phyloP scores from a whole-genome alignment of 2,329 filamentous ascomycete species.

The Blumeriella jaapii region DNA sequence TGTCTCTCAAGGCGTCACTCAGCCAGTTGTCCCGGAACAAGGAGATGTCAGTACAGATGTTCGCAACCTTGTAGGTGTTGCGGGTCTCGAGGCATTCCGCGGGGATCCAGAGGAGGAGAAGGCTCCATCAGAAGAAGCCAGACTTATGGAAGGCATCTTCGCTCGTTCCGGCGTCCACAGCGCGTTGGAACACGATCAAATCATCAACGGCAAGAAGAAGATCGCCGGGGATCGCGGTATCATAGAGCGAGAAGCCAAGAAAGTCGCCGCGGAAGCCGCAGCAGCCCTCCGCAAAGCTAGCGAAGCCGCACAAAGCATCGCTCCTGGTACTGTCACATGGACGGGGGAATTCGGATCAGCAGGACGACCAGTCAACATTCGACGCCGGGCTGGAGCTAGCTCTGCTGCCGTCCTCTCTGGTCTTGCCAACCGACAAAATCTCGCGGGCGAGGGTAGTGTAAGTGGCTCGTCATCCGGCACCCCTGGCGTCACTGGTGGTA shows the following conservation, averaged over 20 bases:
- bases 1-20: constrained; percentile 9
- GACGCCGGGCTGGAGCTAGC: constrained; percentile 37
- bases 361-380: constrained; percentile 49
- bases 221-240: constrained; percentile 65
- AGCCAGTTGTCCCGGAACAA: constrained; percentile 4
- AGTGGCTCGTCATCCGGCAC: constrained; percentile 37
- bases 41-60: constrained; percentile 34
- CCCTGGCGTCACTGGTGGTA: constrained; percentile 28
- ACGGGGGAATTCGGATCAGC: constrained; percentile 73
- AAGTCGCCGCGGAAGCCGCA: constrained; percentile 67
- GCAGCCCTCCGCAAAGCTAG: constrained; percentile 62
- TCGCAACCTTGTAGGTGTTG: constrained; percentile 45
- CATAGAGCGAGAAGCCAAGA: constrained; percentile 70
- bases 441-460: constrained; percentile 29
- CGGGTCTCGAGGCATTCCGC: constrained; percentile 52
- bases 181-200: constrained; percentile 87
- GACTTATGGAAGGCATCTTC: constrained; percentile 83
- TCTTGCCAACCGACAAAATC: constrained; percentile 42
- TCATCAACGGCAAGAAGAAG: constrained; percentile 65
- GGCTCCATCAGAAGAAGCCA: constrained; percentile 47
- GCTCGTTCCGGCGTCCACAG: constrained; percentile 76
- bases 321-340: constrained; percentile 85
- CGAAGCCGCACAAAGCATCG: constrained; percentile 59
- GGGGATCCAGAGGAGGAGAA: constrained; percentile 35
- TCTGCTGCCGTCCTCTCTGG: constrained; percentile 45